Base-by-base conservation (phyloP, 2,329 filamentous ascomycete species). In the Neocatenulostroma microsporum region DNA sequence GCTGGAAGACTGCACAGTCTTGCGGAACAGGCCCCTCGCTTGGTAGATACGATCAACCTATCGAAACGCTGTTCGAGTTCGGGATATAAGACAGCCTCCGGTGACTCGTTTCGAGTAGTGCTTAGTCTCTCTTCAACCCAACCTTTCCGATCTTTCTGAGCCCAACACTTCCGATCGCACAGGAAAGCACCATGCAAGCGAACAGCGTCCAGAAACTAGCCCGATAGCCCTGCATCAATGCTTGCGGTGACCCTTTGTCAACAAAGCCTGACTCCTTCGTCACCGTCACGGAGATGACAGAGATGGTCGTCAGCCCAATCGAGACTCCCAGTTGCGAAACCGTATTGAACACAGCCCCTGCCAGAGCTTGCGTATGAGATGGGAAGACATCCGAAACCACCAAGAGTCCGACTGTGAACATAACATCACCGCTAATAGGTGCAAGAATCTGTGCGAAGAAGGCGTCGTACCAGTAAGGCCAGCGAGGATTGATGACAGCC, bases 291-390 rank as follows among this genome's bases (percentile, higher is more conserved):
- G 60, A 63, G 40, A 60, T 59, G 11, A 63, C 57, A 14, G 52
- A 60, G 30, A 42, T 58, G 25, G 56, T 56, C 2, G 60, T 58
- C 11, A 64, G 39, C 2, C 58, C 57, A 10, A 21, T 18, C 18
- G 30, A 32, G 36, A 60, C 62, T 15, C 66, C 61, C 42, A 68
- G 56, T 48, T 70, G 59, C 17, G 61, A 47, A 29, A 64, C 50
- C 0, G 63, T 67, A 36, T 66, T 67, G 51, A 68, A 68, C 0
- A 69, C 66, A 12, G 61, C 64, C 1, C 66, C 66, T 1, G 62
- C 66, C 1, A 69, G 49, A 3, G 53, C 64, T 39, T 70, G 67
- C 2, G 58, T 65, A 25, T 54, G 52, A 1, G 49, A 34, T 0
- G 64, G 61, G 41, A 69, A 67, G 3, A 57, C 57, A 3, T 53